These are phyloP conservation scores for Fusarium solani-melongenae DNA, from an alignment of 2,329 filamentous ascomycete species.

Conservation along the genomic window DNA sequence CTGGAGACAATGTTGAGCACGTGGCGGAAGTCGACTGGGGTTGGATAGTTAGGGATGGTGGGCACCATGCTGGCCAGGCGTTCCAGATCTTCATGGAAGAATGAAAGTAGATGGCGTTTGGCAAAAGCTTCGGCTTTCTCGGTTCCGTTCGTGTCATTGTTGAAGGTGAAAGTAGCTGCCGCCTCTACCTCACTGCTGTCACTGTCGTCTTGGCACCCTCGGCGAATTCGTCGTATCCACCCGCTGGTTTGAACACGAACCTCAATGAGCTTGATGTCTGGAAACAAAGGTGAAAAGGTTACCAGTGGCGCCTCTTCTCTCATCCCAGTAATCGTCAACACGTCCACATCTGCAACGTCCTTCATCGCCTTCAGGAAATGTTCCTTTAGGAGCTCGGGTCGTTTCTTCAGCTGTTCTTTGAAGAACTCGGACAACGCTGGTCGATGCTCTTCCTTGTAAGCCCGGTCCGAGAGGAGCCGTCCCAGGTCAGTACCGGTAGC, in stretches of 20 bases:
- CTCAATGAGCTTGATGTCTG: conserved; percentile 64
- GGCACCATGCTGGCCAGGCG: conserved; percentile 63
- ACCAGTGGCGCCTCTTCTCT: conserved; percentile 69
- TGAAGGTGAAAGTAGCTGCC: conserved; percentile 57
- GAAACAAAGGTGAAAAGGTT: conserved; percentile 60
- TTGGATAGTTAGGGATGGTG: conserved; percentile 61
- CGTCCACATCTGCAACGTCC: conserved; percentile 56
- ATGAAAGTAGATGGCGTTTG: conserved; percentile 54
- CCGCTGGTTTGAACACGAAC: conserved; percentile 58
- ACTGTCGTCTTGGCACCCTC: conserved; percentile 36
- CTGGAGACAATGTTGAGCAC: conserved; percentile 66
- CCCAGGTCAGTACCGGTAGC: conserved; percentile 58
- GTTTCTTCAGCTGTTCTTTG: conserved; percentile 53
- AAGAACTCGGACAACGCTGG: conserved; percentile 63
- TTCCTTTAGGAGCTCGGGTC: conserved; percentile 60
- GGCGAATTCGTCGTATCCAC: conserved; percentile 51
- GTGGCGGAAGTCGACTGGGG: conserved; percentile 65
- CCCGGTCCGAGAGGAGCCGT: conserved; percentile 63
- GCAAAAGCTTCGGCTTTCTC: conserved; percentile 55
- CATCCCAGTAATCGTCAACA: conserved; percentile 72
- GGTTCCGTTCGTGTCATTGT: conserved; percentile 60
- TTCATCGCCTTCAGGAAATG: conserved; percentile 62
- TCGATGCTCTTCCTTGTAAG: conserved; percentile 72
- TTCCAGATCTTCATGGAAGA: conserved; percentile 58
- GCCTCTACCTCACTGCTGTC: neutral